Conservation (phyloP, 2,329 filamentous ascomycete species). For the Pyricularia sp. region DNA sequence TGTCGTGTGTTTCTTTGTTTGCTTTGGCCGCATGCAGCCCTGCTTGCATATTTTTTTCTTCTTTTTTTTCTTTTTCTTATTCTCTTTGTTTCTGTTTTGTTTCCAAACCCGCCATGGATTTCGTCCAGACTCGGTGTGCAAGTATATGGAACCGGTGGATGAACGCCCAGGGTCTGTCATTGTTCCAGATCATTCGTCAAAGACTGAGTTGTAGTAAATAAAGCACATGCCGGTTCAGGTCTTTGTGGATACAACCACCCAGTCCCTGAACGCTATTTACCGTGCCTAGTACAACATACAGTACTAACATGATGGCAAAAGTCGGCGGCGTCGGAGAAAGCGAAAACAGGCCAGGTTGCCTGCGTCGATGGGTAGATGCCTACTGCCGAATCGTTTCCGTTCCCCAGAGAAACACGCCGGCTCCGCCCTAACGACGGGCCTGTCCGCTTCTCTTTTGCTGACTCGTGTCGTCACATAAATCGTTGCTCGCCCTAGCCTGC, state of each 20-base stretch:
- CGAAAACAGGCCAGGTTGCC: background rate
- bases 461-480: background rate
- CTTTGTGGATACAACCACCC: background rate
- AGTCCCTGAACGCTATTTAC: background rate
- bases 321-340: background rate
- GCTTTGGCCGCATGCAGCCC: background rate
- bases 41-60: background rate
- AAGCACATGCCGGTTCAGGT: background rate
- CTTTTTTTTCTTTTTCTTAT: background rate
- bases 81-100: background rate
- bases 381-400: background rate
- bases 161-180: background rate
- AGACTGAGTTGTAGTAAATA: background rate
- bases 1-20: background rate
- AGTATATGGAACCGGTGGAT: background rate
- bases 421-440: background rate
- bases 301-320: background rate
- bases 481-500: background rate
- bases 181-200: background rate
- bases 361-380: background rate
- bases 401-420: background rate
- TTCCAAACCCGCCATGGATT: background rate
- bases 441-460: background rate
- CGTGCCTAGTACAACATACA: no score
- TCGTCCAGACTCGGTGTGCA: background rate